phyloP scores from a whole-genome alignment of 2,329 filamentous ascomycete genomes.

The Lasiodiplodia sp. region DNA sequence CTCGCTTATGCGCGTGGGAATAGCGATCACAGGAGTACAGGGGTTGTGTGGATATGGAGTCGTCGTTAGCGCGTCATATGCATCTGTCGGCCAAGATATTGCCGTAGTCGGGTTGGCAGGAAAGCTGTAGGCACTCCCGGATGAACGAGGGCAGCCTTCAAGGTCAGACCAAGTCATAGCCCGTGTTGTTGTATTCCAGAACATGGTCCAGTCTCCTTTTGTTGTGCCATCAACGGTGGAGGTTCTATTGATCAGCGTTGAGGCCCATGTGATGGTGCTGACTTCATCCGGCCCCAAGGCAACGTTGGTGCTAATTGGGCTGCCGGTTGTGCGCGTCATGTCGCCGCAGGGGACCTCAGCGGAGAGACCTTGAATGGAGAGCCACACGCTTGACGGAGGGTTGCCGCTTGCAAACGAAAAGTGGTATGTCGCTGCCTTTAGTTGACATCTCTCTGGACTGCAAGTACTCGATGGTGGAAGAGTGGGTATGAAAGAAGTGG shows the following conservation, averaged over 20 bases:
- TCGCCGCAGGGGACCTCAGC: neutral
- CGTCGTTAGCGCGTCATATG: neutral
- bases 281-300: conserved; percentile 2
- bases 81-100: neutral
- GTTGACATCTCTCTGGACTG: neutral
- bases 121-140: neutral
- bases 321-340: neutral
- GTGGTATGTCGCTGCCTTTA: neutral
- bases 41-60: neutral
- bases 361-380: neutral
- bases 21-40: conserved; percentile 4
- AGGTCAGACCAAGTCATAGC: neutral
- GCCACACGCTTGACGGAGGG: conserved; percentile 7
- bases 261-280: conserved; percentile 13
- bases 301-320: neutral
- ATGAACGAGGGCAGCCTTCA: neutral
- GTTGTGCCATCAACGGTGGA: neutral
- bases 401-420: neutral
- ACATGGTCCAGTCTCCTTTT: neutral
- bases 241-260: neutral
- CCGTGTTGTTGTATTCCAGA: neutral
- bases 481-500: neutral
- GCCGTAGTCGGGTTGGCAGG: neutral
- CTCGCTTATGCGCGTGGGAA: neutral
- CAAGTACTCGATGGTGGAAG: neutral